Evolutionary conservation across 768 basidiomycete genomes (phyloP), one percentile per base, ranked within the genome.

Genomic region (Trametes villosa): DNA sequence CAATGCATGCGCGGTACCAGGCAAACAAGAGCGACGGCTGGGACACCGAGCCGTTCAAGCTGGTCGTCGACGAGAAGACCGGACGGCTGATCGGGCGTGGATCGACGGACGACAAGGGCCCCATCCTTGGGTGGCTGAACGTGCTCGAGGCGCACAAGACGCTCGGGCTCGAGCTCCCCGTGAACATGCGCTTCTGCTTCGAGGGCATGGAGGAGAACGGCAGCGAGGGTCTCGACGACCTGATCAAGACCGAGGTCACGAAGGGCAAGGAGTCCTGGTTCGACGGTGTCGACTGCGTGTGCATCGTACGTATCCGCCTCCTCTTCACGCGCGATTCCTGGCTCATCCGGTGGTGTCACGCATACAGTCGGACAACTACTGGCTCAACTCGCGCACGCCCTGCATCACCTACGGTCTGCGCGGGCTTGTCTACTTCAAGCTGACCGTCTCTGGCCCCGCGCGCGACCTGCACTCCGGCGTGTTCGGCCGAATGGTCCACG

Each of bases 121-220:
- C 93, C 15, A 79, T 96, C 42, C 75, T 93, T 9, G 94, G 90
- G 15, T 96, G 94, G 94, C 74, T 96, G 59, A 94, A 95, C 69
- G 88, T 94, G 42, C 79, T 97, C 45, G 88, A 96, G 67, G 94
- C 92, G 57, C 94, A 96, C 58, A 76, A 82, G 49, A 76, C 86
- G 57, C 82, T 83, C 36, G 79, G 83, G 27, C 77, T 86, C 46
- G 83, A 85, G 33, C 82, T 97, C n/a, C 96, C 96, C 1, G 92
- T 98, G 26, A 97, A 98, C 72, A 75, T 98, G 57, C 85, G 86
- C 65, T 87, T 92, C 79, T 93, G 91, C 79, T 95, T 98, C 67
- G 96, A 98, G 73, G 96, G 92, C 5, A 98, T 97, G 96, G 96
- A 98, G 73, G 96, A 98, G 78, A 89, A 83, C 63, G 96, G 94